Conservation (phyloP, 139 green algal genomes). For the Spirogloea muscicola region DNA sequence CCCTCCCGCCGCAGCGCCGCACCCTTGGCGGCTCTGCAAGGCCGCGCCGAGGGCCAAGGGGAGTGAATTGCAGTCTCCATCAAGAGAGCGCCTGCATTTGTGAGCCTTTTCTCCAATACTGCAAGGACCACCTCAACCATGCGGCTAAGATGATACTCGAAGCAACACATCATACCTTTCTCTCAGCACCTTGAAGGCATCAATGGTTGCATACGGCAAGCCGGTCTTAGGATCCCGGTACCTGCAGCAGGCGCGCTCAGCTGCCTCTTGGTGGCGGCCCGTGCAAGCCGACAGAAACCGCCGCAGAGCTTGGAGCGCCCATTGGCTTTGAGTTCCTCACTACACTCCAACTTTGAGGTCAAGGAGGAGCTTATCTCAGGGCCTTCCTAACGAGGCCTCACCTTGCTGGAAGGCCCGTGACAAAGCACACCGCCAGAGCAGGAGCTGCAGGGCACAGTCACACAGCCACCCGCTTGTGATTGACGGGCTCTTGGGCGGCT, state of each 20-base stretch:
- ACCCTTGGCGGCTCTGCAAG: no score
- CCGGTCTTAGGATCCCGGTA: constrained; percentile 35
- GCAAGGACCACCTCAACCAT: no score
- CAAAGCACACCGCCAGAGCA: background rate
- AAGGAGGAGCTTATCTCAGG: background rate
- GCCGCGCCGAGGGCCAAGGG: no score
- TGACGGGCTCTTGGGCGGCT: background rate
- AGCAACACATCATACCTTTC: no score
- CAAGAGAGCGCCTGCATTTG: no score
- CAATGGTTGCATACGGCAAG: constrained; percentile 28
- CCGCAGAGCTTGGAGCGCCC: background rate
- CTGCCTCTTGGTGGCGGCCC: constrained; percentile 4
- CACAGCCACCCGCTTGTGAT: background rate
- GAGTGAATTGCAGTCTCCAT: no score
- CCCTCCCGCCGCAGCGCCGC: no score
- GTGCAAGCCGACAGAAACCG: no score
- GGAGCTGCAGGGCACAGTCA: constrained; percentile 34
- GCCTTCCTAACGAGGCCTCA: background rate
- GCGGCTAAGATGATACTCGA: no score
- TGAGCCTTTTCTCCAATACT: no score
- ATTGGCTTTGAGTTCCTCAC: background rate
- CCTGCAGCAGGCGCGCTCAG: background rate
- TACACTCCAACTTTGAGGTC: background rate
- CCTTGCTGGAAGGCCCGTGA: constrained; percentile 42
- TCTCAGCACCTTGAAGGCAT: constrained; percentile 36